These are phyloP conservation scores for Nicotiana otophora DNA, from an alignment of 257 asterid genomes.

Conservation along the genomic window DNA sequence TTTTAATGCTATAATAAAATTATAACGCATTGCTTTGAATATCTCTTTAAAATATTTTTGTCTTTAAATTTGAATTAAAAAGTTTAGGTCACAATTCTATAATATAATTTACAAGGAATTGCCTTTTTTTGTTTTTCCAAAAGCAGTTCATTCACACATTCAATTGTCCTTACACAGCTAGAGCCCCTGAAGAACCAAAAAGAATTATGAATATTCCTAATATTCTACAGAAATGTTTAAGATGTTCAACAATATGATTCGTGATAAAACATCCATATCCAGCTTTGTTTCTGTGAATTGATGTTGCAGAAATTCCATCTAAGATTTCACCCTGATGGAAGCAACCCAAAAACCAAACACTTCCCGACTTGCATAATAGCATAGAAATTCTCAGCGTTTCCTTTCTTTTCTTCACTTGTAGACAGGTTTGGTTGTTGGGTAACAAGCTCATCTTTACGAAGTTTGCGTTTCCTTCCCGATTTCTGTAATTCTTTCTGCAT, in stretches of 20 bases:
- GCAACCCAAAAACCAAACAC: neutral
- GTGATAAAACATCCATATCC: neutral
- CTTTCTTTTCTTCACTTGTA: constrained; percentile 77
- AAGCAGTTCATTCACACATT: neutral
- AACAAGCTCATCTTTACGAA: constrained; percentile 75
- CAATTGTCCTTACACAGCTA: neutral
- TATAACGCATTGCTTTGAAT: too few species aligned
- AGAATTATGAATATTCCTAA: neutral
- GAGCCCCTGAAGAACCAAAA: neutral
- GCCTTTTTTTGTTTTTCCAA: too few species aligned
- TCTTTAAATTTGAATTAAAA: too few species aligned
- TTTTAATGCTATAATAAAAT: too few species aligned
- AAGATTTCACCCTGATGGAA: neutral
- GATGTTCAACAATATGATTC: neutral
- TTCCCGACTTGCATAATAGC: neutral
- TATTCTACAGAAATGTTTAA: neutral
- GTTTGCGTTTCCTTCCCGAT: constrained; percentile 75
- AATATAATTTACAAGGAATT: too few species aligned
- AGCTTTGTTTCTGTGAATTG: neutral
- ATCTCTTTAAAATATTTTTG: too few species aligned
- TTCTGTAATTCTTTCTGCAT: constrained; percentile 91
- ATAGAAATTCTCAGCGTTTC: constrained; percentile 35
- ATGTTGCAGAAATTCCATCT: neutral
- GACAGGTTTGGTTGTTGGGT: constrained; percentile 51
- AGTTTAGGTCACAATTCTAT: too few species aligned